Percentiles rank a stretch among this genome's conserved stretches.
These are phyloP conservation scores for Pirum gemmata DNA, from an alignment of 78 protist species.

Conservation along the genomic window DNA sequence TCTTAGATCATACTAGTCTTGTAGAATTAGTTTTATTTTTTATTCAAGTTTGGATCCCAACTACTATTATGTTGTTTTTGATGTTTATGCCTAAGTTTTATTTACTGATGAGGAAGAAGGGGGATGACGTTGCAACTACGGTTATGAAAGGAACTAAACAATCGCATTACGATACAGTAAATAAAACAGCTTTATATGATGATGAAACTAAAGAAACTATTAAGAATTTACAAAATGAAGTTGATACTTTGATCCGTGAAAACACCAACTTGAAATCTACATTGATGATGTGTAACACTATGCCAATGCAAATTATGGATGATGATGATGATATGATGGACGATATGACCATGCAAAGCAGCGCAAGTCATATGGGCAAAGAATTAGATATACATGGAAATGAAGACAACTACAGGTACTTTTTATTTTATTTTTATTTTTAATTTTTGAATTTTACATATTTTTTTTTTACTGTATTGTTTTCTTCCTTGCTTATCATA, in stretches of 20 bases:
- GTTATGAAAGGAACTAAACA: background rate
- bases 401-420: too few species aligned
- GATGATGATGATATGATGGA: background rate
- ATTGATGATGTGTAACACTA: background rate
- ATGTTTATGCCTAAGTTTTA: conserved; percentile 31
- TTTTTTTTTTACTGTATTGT: too few species aligned
- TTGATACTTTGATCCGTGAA: background rate
- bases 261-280: background rate
- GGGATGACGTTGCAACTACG: background rate
- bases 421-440: too few species aligned
- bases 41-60: conserved; percentile 18
- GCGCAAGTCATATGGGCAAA: too few species aligned
- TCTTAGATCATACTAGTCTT: background rate
- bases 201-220: background rate
- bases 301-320: background rate
- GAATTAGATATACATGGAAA: too few species aligned
- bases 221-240: background rate
- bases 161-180: background rate
- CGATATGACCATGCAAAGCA: too few species aligned
- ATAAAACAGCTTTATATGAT: background rate
- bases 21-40: background rate
- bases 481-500: too few species aligned
- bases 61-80: conserved; percentile 25
- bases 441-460: too few species aligned
- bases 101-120: background rate